Evolutionary conservation across 148 eudicot species (phyloP).

Genomic region (Chenopodium suecicum): DNA sequence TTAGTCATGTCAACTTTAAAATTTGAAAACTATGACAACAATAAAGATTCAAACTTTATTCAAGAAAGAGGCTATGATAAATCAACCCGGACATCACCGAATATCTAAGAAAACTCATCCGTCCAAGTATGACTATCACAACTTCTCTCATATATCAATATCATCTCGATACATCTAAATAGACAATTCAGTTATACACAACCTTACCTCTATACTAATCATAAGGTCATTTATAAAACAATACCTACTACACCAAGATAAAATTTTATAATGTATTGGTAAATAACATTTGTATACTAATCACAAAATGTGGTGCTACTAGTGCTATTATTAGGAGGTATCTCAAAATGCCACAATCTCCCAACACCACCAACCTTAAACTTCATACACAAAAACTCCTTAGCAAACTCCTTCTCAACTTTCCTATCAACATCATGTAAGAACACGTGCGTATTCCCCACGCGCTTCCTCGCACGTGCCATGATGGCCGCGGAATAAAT

Average conservation of each 20-base stretch:
- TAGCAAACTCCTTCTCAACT: constrained; percentile 38
- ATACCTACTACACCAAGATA: too few relatives aligned
- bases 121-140: too few relatives aligned
- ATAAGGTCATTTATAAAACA: too few relatives aligned
- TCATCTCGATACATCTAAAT: neutral
- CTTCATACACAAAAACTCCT: constrained; percentile 48
- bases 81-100: too few relatives aligned
- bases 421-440: constrained; percentile 44
- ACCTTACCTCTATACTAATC: neutral
- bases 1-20: too few relatives aligned
- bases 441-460: constrained; percentile 43
- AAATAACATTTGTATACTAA: too few relatives aligned
- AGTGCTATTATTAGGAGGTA: constrained; percentile 26
- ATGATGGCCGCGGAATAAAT: constrained; percentile 46
- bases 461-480: constrained; percentile 36
- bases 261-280: too few relatives aligned
- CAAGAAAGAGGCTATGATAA: too few relatives aligned
- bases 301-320: constrained; percentile 29
- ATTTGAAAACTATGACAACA: too few relatives aligned
- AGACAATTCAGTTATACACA: neutral
- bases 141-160: neutral
- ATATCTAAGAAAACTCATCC: too few relatives aligned
- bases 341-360: constrained; percentile 53
- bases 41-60: too few relatives aligned
- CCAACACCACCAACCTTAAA: constrained; percentile 39